Base-by-base conservation (phyloP, 192 early-diverging fungal genomes). In the Linderina pennispora region DNA sequence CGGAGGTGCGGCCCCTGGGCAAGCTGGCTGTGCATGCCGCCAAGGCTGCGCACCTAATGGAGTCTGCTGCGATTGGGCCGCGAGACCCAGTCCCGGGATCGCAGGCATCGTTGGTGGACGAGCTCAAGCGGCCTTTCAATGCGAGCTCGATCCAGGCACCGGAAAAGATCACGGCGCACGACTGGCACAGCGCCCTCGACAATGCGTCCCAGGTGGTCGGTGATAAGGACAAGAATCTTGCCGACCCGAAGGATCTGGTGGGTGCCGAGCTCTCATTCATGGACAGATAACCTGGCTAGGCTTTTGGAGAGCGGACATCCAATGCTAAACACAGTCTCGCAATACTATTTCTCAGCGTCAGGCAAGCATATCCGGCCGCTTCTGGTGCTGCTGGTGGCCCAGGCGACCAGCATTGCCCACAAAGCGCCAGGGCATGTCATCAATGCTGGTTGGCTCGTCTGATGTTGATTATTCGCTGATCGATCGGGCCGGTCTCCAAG, bases 311-410 rank as follows among this genome's bases (percentile, higher is more conserved):
- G 78, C 46, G 87, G 84, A 13, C 92, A 96, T 53, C 92, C 93
- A 17, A 85, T 96, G 56, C 70, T 98, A 11, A 79, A 86, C 34
- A 92, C 89, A 13, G 81, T 98, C 34, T 81, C 80, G 40, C 82
- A 80, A 48, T 93, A 98, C 63, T 98, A 98, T 58, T 92, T 96
- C 53, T 76, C 82, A 15, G 80, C 87, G 10, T 60, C 70, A 36
- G 90, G 90, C 16, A 96, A 98, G 58, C 89, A 91, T 57, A 81
- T 98, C 21, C 81, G 95, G 22, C 95, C 95, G 8, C 58, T 98
- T 37, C 56, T 98, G 26, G 90, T 98, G 13, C 76, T 96, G 28
- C 80, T 98, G 33, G 80, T 94, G 25, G 81, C 91, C 10, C 82
- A 90, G 61, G 95, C 95, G 3, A 90, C 87, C 11, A 82, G 80